Base-by-base conservation (phyloP, 2,329 filamentous ascomycete species). In the Fonsecaea pugnacius region DNA sequence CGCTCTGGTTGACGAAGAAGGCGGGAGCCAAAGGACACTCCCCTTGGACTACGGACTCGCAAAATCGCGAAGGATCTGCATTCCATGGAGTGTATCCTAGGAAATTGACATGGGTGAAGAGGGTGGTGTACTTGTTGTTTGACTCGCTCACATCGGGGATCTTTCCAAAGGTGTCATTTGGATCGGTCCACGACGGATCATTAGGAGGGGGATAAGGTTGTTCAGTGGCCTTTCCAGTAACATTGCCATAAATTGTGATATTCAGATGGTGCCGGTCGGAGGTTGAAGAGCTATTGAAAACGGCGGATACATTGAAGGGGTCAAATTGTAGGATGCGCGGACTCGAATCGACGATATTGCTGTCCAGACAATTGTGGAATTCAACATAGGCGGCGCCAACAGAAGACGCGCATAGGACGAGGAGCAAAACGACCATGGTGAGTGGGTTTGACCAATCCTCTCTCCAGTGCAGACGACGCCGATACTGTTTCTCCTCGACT, bases 181-280 rank as follows among this genome's bases (percentile, higher is more conserved):
- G 73, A 73, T 95, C 81, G 2, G 70, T 75, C 91, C 92, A 91
- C 53, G 81, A 78, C 0, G 85, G 76, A 73, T 86, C 84, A 70
- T 83, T 76, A 18, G 83, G 77, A 0, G 85, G 72, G 36, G 91
- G 92, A 59, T 92, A 84, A 2, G 77, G 65, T n/a, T 80, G 79
- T 12, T 78, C 73, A 2, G 82, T 81, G 51, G 84, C 82, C 57
- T 89, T 86, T 53, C 95, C 95, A 8, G 89, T 91, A 33, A 98
- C 92, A 77, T 98, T 97, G 58, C 93, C 94, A 80, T 92, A 98
- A 53, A 96, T 85, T 1, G 88, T 95, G 61, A 97, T 80, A 67
- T 85, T 87, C 55, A 99, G 82, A 46, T 83, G 85, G 73, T 93
- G 87, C 57, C 79, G 83, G 4, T 84, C 75, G 67, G 84, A 79